Base-by-base conservation (phyloP, 1,284 basidiomycete genomes). In the Ceratobasidium sp. region DNA sequence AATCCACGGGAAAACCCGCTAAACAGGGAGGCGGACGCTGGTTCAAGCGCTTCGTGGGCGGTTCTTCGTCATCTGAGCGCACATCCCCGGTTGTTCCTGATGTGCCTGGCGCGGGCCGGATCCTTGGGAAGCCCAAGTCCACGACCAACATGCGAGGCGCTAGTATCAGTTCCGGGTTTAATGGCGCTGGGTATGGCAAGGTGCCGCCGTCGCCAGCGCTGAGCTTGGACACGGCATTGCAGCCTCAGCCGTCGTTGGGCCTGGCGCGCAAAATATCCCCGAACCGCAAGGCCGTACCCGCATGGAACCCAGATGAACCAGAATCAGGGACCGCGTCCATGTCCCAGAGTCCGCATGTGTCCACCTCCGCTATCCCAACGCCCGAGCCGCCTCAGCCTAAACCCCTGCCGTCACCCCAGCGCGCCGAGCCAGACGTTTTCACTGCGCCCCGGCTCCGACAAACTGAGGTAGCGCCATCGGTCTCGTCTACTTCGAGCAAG, bases 201-300 rank as follows among this genome's bases (percentile, higher is more conserved):
- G 29, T 59, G 13, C 69, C 69, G 15, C 56, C 69, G 7, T 71
- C 69, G 13, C 69, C 69, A 7, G 69, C 69, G 37, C 56, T 71
- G 32, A 71, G 69, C 32, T 19, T 71, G 15, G 69, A 71, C 25
- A 71, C 69, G 22, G 54, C 54, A 32, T 43, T 71, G 3, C 54
- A 46, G 29, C 54, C 69, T 2, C 54, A 59, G 17, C 19, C 67
- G 32, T 43, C 69, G 54, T 19, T 59, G 3, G 29, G 11, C 15
- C 22, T 71, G 8, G n/a, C n/a, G 37, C 69, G 69, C 54, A 57
- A 52, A 32, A 56, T 61, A 7, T 71, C 69, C 4, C 69, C 69
- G 22, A 71, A 61, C 43, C 69, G 69, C 54, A 71, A 71, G 69
- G 69, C 69, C 25, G 69, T 71, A 11, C 69, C 69, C n/a, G 13